These are phyloP conservation scores for Scedosporium apiospermum DNA, from an alignment of 2,329 filamentous ascomycete genomes.

Conservation along the genomic window DNA sequence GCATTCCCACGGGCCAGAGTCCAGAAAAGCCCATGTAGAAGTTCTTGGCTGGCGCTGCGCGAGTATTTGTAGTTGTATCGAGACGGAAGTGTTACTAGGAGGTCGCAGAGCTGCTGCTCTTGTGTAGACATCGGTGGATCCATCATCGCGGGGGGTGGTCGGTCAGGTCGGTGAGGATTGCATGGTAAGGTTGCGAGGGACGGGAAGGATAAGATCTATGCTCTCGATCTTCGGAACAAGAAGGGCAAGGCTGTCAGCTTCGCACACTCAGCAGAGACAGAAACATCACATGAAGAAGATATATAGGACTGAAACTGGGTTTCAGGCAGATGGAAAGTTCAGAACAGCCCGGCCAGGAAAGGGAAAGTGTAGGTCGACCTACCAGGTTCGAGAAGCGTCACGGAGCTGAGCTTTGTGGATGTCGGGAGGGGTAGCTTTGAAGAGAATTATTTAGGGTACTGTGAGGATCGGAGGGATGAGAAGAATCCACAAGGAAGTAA, in stretches of 20 bases:
- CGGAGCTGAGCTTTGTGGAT: background rate
- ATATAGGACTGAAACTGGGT: background rate
- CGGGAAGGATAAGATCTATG: too few species aligned
- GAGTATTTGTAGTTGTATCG: slow-evolving; percentile 68
- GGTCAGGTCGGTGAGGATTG: background rate
- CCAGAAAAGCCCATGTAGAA: slow-evolving; percentile 75
- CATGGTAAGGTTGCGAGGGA: background rate
- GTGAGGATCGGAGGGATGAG: background rate
- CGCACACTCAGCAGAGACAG: background rate
- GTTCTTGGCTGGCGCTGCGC: slow-evolving; percentile 57
- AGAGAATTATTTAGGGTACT: background rate
- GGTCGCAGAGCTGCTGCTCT: slow-evolving; percentile 76
- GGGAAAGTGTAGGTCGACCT: background rate
- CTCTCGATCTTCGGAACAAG: background rate
- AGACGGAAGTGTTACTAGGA: slow-evolving; percentile 68
- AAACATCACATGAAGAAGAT: background rate
- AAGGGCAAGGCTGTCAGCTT: background rate
- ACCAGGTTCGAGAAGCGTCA: background rate
- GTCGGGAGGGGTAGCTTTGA: background rate
- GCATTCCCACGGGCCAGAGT: slow-evolving; percentile 69
- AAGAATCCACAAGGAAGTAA: background rate
- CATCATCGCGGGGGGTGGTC: slow-evolving; percentile 26
- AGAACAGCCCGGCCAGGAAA: background rate
- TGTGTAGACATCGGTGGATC: slow-evolving; percentile 49
- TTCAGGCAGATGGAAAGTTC: background rate